A percentile compares a stretch with the other conserved stretches of the same genome.
phyloP scores from a whole-genome alignment of 2,329 filamentous ascomycete species.

The Xylariaceae sp. region DNA sequence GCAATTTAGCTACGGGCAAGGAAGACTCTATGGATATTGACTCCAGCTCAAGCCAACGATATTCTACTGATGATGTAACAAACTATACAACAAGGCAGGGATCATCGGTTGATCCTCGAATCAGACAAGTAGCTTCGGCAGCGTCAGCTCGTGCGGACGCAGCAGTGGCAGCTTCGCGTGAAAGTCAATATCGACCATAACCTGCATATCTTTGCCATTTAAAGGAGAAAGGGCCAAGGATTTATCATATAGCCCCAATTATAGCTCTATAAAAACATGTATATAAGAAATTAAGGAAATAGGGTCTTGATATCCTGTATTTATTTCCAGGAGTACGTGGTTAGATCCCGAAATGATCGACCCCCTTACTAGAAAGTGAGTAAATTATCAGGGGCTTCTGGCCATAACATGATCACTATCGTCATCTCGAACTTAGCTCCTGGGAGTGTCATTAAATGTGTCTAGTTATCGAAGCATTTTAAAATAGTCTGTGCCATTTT shows the following conservation, averaged over 20 bases:
- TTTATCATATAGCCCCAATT: not conserved
- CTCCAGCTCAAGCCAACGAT: conserved; percentile 32
- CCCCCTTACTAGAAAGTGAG: too few species aligned
- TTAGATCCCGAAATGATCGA: not conserved
- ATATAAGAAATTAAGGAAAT: conserved; percentile 11
- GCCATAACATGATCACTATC: too few species aligned
- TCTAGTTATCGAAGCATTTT: too few species aligned
- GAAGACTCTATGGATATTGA: conserved; percentile 42
- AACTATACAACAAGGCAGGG: conserved; percentile 15
- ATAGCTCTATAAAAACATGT: conserved; percentile 11
- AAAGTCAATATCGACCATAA: conserved; percentile 18
- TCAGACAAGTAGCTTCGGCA: conserved; percentile 46
- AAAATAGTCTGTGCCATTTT: too few species aligned
- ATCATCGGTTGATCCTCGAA: conserved; percentile 31
- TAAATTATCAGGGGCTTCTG: too few species aligned
- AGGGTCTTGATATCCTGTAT: conserved; percentile 2
- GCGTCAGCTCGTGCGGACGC: conserved; percentile 32
- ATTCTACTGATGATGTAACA: conserved; percentile 30
- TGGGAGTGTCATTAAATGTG: too few species aligned
- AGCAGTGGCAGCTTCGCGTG: conserved; percentile 15
- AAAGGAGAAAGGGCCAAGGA: not conserved
- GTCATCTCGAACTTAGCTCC: too few species aligned
- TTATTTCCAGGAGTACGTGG: not conserved
- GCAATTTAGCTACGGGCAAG: conserved; percentile 24
- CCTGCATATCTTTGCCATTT: conserved; percentile 1